These are phyloP conservation scores for Plasmodium cynomolgi DNA, from an alignment of 169 alveolate genomes.

Conservation along the genomic window DNA sequence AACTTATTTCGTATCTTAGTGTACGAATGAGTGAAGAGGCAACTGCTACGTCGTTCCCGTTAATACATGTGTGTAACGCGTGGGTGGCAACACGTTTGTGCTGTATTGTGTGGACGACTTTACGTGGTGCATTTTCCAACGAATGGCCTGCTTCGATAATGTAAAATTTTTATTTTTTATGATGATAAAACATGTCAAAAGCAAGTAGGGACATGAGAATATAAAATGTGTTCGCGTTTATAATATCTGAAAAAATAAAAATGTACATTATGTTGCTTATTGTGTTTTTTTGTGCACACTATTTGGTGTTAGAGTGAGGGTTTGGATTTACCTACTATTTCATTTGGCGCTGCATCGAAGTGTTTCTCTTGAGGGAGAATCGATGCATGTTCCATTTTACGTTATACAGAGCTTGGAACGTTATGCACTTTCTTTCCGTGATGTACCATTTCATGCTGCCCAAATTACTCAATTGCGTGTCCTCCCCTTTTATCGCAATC, in stretches of 20 bases:
- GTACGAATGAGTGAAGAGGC: background rate
- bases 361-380: background rate
- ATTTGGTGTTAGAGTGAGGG: background rate
- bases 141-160: background rate
- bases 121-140: background rate
- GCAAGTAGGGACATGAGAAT: slow-evolving; percentile 78
- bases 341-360: background rate
- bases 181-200: slow-evolving; percentile 63
- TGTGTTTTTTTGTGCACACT: background rate
- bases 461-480: background rate
- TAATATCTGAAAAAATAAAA: slow-evolving; percentile 71
- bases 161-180: slow-evolving; percentile 66
- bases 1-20: background rate
- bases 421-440: background rate
- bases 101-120: background rate
- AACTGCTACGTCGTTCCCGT: background rate
- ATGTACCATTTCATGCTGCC: background rate
- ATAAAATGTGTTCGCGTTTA: slow-evolving; percentile 55
- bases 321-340: background rate
- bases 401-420: background rate
- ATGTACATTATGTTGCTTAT: background rate
- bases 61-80: background rate
- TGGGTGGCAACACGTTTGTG: background rate
- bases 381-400: background rate
- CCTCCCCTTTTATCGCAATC: background rate